Evolutionary conservation across 345 rosid species (phyloP), one percentile per base, ranked within the genome.

Genomic region (Mallotus nudiflorus): DNA sequence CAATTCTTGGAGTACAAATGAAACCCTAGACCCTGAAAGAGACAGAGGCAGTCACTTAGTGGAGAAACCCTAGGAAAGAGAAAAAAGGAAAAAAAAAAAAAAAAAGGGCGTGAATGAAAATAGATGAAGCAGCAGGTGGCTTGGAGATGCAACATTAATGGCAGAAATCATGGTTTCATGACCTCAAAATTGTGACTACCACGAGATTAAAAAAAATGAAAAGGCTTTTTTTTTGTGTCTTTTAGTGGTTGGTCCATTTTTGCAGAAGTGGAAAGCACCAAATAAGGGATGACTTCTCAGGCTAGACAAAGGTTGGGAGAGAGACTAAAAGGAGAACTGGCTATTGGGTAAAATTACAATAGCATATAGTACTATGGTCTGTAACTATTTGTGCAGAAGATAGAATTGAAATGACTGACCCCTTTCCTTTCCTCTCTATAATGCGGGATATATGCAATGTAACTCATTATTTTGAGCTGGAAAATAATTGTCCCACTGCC

Each of bases 401-500:
- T 52, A 52, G 18, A 53, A 49, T 49, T 66, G 59, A 54, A 67
- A 40, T 52, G 48, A 54, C 59, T 27, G 56, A 6, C 45, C 55
- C 33, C 33, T 67, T 60, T 13, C 37, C 60, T 33, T 40, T 67
- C 15, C 18, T 37, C 7, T 67, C 6, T 13, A n/a, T 24, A n/a
- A n/a, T n/a, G n/a, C n/a, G n/a, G 69, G 69, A 10, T 11, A 13
- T 44, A 44, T 68, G 71, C 71, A 67, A 53, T 67, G 71, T 67
- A 56, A 44, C 72, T 68, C 64, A 57, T 68, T 44, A 68, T 68
- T 42, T 56, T 56, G 20, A 2, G 29, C 53, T 25, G 11, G 53
- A 68, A 67, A 52, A 52, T 67, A 20, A 24, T 53, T 52, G 61
- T 61, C 33, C 68, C 56, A 10, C 70, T 9, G 27, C 25, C 15